Evolutionary conservation across 352 stramenopile genomes (phyloP).

Genomic region (Phytopythium montanum): DNA sequence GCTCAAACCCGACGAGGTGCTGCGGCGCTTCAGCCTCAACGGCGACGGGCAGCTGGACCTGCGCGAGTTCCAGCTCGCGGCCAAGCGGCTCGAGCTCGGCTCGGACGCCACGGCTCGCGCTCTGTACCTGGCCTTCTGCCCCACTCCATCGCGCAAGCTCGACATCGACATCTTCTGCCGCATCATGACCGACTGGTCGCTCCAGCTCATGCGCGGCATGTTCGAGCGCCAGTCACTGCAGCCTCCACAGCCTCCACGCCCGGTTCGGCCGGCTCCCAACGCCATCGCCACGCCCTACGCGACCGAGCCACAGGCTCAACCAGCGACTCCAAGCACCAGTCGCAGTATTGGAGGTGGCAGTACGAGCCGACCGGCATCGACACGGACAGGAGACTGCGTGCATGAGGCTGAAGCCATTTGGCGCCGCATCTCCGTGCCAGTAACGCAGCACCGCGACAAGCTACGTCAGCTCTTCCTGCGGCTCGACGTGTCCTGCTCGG

Average conservation of each 20-base stretch:
- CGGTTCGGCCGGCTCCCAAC: neutral
- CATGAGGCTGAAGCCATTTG: slow-evolving; percentile 51
- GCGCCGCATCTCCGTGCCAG: slow-evolving; percentile 46
- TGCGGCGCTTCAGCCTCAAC: slow-evolving; percentile 74
- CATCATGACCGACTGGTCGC: slow-evolving; percentile 78
- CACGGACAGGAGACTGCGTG: no score
- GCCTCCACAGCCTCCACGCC: slow-evolving; percentile 11
- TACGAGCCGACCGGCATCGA: neutral
- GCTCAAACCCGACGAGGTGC: slow-evolving; percentile 66
- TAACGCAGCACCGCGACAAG: slow-evolving; percentile 57
- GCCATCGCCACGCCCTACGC: slow-evolving; percentile 52
- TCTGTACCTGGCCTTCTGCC: slow-evolving; percentile 70
- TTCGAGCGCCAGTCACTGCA: slow-evolving; percentile 23
- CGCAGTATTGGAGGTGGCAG: neutral
- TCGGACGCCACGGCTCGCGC: slow-evolving; percentile 17
- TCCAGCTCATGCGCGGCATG: slow-evolving; percentile 47
- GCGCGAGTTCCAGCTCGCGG: slow-evolving; percentile 67
- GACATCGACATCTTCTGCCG: slow-evolving; percentile 79
- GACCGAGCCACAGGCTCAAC: slow-evolving; percentile 9
- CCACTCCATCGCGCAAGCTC: slow-evolving; percentile 58
- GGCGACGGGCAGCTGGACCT: slow-evolving; percentile 70
- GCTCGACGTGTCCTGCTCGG: slow-evolving; percentile 72
- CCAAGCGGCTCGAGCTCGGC: slow-evolving; percentile 69
- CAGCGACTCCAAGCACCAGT: neutral
- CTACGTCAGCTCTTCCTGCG: slow-evolving; percentile 74